phyloP scores from a whole-genome alignment of 345 rosid genomes.

The Boechera stricta region DNA sequence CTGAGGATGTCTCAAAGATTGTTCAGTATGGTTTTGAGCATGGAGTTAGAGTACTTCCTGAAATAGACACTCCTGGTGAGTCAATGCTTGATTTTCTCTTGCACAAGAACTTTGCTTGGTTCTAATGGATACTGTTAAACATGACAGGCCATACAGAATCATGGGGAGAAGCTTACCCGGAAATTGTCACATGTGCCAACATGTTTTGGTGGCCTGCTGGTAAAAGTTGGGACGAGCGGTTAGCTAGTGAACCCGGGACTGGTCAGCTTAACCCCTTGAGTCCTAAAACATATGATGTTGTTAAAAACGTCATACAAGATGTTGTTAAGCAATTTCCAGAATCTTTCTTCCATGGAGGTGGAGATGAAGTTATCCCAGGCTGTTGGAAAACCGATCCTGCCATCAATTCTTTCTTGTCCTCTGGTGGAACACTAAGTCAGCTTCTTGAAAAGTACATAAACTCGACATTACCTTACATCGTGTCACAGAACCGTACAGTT shows the following conservation, averaged over 20 bases:
- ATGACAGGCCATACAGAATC: constrained; percentile 75
- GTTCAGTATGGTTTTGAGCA: constrained; percentile 74
- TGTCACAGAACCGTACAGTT: constrained; percentile 73
- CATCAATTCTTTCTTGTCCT: constrained; percentile 61
- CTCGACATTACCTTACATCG: constrained; percentile 63
- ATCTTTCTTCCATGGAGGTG: constrained; percentile 74
- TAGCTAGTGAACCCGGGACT: constrained; percentile 84
- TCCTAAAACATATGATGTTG: constrained; percentile 73
- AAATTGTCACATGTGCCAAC: constrained; percentile 78
- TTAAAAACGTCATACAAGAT: constrained; percentile 64
- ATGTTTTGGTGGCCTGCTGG: constrained; percentile 89
- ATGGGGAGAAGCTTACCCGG: constrained; percentile 87
- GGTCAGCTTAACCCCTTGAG: constrained; percentile 87
- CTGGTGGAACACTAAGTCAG: constrained; percentile 70
- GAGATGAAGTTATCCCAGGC: constrained; percentile 76
- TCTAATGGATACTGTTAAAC: constrained; percentile 21
- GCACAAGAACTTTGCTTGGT: constrained; percentile 3
- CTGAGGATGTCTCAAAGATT: constrained; percentile 57
- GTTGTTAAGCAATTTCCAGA: constrained; percentile 65
- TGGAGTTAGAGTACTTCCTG: constrained; percentile 83
- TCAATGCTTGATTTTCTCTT: constrained; percentile 14
- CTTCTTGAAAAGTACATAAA: constrained; percentile 68
- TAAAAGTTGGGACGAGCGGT: constrained; percentile 57
- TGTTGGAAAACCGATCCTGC: constrained; percentile 80
- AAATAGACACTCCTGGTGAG: constrained; percentile 88